Percentiles rank a stretch among this genome's conserved stretches.
Conservation (phyloP, 495 filamentous ascomycete genomes). For the Daldinia loculata region DNA sequence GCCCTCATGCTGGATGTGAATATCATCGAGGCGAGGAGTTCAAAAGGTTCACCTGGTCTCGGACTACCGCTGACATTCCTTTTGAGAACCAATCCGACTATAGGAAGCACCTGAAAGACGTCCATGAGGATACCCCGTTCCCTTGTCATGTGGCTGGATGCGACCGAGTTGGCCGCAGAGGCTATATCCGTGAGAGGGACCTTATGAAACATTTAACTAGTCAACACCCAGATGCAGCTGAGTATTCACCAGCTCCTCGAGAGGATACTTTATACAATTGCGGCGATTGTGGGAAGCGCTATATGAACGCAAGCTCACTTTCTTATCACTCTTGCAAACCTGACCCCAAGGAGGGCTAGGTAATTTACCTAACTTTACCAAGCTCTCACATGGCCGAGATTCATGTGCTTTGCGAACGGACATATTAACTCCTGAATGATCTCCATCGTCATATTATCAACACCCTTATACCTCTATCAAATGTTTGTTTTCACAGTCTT, state of each 20-base stretch:
- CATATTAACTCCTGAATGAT: not conserved
- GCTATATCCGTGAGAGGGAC: conserved; percentile 45
- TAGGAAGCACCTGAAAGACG: conserved; percentile 48
- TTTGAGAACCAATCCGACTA: conserved; percentile 45
- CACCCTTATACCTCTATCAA: not conserved
- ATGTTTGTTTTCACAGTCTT: not conserved
- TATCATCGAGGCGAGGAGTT: conserved; percentile 15
- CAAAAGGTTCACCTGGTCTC: not conserved
- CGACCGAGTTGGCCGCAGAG: conserved; percentile 45
- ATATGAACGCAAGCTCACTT: too few relatives aligned
- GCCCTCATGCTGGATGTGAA: conserved; percentile 23
- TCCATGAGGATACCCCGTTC: conserved; percentile 46
- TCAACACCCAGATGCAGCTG: conserved; percentile 25
- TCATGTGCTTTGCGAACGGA: not conserved
- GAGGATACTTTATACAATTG: not conserved
- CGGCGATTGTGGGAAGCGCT: not conserved
- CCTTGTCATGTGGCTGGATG: conserved; percentile 47
- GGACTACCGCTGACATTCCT: not conserved
- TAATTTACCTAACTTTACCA: not conserved
- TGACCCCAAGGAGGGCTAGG: not conserved
- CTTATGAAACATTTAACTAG: conserved; percentile 46
- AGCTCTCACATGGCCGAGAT: not conserved
- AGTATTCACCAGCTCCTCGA: not conserved
- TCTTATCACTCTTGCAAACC: too few relatives aligned
- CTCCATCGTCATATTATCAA: not conserved